A percentile compares a stretch with the other conserved stretches of the same genome.
phyloP scores from a whole-genome alignment of 345 rosid species.

The Pugionium dolabratum region DNA sequence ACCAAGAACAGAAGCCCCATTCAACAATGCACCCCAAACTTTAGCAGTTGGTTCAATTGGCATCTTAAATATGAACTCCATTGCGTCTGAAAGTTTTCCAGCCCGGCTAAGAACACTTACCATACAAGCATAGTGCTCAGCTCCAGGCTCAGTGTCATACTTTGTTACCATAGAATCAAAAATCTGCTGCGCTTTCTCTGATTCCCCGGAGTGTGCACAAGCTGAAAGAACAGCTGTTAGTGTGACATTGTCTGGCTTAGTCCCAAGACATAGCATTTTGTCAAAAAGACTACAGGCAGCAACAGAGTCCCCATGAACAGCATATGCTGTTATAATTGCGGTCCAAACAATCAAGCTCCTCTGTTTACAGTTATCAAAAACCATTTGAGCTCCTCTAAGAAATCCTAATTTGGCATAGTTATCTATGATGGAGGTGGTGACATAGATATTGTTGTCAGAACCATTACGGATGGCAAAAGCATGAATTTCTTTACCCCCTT shows the following conservation, averaged over 20 bases:
- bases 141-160: constrained; percentile 54
- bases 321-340: constrained; percentile 72
- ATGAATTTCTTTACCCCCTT: constrained; percentile 77
- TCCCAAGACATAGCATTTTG: constrained; percentile 55
- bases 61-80: constrained; percentile 65
- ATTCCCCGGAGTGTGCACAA: constrained; percentile 72
- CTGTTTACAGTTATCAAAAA: constrained; percentile 55
- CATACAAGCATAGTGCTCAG: constrained; percentile 86
- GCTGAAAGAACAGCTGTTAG: constrained; percentile 75
- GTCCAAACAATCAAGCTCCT: constrained; percentile 85
- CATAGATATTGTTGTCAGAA: constrained; percentile 54
- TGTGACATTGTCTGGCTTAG: constrained; percentile 68
- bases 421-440: constrained; percentile 70
- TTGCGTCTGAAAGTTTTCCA: constrained; percentile 69
- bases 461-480: constrained; percentile 60
- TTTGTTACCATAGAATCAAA: constrained; percentile 55
- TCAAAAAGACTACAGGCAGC: constrained; percentile 54
- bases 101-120: constrained; percentile 77
- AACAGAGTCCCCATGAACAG: constrained; percentile 70
- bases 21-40: constrained; percentile 87
- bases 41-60: constrained; percentile 69
- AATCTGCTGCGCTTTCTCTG: constrained; percentile 57
- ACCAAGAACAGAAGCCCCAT: constrained; percentile 70
- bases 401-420: constrained; percentile 71
- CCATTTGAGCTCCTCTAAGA: constrained; percentile 56